Evolutionary conservation across 1,284 basidiomycete genomes (phyloP).

Genomic region (Phylloporus sp.): DNA sequence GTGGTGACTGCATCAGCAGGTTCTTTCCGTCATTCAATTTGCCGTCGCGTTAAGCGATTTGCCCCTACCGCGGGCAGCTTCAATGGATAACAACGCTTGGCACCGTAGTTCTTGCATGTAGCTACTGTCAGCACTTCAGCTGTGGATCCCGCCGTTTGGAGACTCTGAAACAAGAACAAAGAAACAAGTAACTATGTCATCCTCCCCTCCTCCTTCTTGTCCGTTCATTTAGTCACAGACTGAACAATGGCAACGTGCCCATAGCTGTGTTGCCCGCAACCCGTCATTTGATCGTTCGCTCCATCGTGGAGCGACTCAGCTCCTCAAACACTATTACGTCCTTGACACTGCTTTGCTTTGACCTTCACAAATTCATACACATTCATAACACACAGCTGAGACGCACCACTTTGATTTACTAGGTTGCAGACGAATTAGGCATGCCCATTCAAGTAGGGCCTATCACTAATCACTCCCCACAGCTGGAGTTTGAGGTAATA

Average conservation of each 20-base stretch:
- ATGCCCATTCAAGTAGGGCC: conserved; percentile 32
- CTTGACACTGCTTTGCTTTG: conserved; percentile 34
- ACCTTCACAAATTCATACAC: conserved; percentile 38
- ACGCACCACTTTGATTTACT: conserved; percentile 44
- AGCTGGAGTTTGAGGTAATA: conserved; percentile 28
- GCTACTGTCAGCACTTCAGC: too few relatives aligned
- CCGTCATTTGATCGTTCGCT: conserved; percentile 30
- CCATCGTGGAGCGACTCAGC: conserved; percentile 35
- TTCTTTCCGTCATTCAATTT: background rate
- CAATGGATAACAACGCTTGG: too few relatives aligned
- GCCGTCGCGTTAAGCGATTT: background rate
- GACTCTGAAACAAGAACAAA: too few relatives aligned
- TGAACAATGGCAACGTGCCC: conserved; percentile 38
- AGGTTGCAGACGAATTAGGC: conserved; percentile 42
- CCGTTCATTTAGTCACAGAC: conserved; percentile 42
- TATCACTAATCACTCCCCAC: conserved; percentile 43
- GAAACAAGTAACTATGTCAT: too few relatives aligned
- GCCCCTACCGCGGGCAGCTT: too few relatives aligned
- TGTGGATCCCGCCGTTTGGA: too few relatives aligned
- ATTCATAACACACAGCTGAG: conserved; percentile 36
- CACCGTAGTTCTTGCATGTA: too few relatives aligned
- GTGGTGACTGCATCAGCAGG: too few relatives aligned
- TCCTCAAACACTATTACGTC: conserved; percentile 42
- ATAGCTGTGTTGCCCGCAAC: conserved; percentile 35
- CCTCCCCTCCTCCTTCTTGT: too few relatives aligned